A percentile compares a stretch with the other conserved stretches of the same genome.
Evolutionary conservation across 2,329 filamentous ascomycete species (phyloP).

Genomic region (Penicillium sp.): DNA sequence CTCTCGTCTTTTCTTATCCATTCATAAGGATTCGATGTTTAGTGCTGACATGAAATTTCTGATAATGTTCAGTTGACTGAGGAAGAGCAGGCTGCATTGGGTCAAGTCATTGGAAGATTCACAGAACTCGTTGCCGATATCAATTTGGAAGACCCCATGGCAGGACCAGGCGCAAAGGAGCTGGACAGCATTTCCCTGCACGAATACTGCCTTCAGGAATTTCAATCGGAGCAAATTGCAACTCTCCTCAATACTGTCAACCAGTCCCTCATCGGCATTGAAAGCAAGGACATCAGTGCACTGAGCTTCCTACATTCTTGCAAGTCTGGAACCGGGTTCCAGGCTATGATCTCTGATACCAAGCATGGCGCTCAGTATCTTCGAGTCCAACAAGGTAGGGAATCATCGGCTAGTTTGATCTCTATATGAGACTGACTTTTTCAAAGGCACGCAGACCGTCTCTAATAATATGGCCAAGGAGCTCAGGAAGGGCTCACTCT

Average conservation of each 20-base stretch:
- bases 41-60: conserved; percentile 30
- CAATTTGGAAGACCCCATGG: conserved; percentile 15
- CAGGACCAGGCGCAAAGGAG: conserved; percentile 11
- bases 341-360: conserved; percentile 60
- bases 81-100: conserved; percentile 10
- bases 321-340: conserved; percentile 58
- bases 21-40: conserved; percentile 21
- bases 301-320: conserved; percentile 63
- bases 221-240: conserved; percentile 8
- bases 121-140: conserved; percentile 1
- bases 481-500: conserved; percentile 40
- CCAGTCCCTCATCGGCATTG: conserved; percentile 52
- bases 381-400: conserved; percentile 56
- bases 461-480: conserved; percentile 44
- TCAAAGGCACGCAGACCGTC: conserved; percentile 44
- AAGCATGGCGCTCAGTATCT: conserved; percentile 62
- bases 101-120: conserved; percentile 7
- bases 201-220: conserved; percentile 14
- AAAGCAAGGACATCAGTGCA: conserved; percentile 57
- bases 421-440: conserved; percentile 33
- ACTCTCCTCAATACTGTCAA: not conserved
- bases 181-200: conserved; percentile 17
- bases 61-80: conserved; percentile 6
- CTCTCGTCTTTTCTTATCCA: not conserved
- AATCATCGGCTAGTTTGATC: conserved; percentile 39